Conservation (phyloP, 1,139 yeast genomes). For the Pichia cactophila region DNA sequence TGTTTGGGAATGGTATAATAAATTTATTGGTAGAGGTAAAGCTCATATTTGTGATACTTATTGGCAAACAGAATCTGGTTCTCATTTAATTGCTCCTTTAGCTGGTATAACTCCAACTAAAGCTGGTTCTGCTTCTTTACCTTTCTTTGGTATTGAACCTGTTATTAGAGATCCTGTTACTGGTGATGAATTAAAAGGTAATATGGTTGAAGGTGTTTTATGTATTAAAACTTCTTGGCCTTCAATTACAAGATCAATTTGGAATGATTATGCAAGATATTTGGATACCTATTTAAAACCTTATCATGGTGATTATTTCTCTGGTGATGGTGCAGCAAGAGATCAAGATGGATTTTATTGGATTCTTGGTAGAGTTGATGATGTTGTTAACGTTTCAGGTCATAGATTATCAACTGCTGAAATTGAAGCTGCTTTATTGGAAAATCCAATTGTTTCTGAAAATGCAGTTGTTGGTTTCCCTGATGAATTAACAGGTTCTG, state of each 20-base stretch:
- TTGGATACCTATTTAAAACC: conserved; percentile 68
- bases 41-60: conserved; percentile 74
- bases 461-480: conserved; percentile 77
- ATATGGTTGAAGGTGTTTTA: conserved; percentile 67
- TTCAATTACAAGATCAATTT: conserved; percentile 69
- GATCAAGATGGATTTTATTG: conserved; percentile 71
- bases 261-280: conserved; percentile 60
- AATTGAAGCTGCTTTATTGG: conserved; percentile 71
- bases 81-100: conserved; percentile 63
- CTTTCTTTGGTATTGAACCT: conserved; percentile 68
- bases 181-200: conserved; percentile 56
- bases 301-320: conserved; percentile 61
- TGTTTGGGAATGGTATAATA: conserved; percentile 89
- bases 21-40: conserved; percentile 65
- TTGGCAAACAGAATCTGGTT: conserved; percentile 82
- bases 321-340: conserved; percentile 81
- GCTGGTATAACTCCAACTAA: conserved; percentile 71
- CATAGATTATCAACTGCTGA: conserved; percentile 78
- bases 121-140: conserved; percentile 74
- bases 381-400: conserved; percentile 75
- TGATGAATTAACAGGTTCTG: conserved; percentile 76
- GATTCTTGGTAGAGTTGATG: conserved; percentile 79
- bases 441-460: conserved; percentile 63
- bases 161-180: conserved; percentile 64
- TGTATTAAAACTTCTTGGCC: conserved; percentile 73